phyloP scores from a whole-genome alignment of 2,329 filamentous ascomycete species.

The Chrysoporthe cubensis region DNA sequence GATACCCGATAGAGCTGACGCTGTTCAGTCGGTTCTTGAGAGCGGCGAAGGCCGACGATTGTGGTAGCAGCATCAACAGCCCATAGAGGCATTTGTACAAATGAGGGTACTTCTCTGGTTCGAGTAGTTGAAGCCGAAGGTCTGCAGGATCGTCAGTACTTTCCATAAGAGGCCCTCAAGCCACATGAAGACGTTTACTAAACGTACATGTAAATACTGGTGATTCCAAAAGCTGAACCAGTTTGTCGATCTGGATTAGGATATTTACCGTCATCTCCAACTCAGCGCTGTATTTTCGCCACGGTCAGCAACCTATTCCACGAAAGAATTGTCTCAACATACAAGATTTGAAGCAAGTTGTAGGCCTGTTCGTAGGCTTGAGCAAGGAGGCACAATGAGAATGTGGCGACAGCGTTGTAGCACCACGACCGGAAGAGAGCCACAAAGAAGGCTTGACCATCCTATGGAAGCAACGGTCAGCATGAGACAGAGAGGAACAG shows the following conservation, averaged over 20 bases:
- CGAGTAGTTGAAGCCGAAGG: conserved; percentile 88
- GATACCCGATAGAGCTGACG: conserved; percentile 93
- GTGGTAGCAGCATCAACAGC: conserved; percentile 95
- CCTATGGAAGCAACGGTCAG: conserved; percentile 50
- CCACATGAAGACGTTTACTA: conserved; percentile 20
- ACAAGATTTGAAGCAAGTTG: conserved; percentile 95
- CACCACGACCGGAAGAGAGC: conserved; percentile 96
- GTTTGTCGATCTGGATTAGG: conserved; percentile 97
- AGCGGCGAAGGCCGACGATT: conserved; percentile 95
- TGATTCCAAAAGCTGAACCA: conserved; percentile 94
- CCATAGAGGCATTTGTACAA: conserved; percentile 98
- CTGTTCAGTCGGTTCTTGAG: conserved; percentile 96
- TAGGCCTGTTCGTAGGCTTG: conserved; percentile 99
- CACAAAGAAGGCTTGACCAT: conserved; percentile 94
- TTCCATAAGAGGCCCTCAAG: background rate
- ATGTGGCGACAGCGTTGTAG: conserved; percentile 96
- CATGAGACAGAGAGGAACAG: background rate
- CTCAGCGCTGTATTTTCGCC: conserved; percentile 68
- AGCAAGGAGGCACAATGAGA: conserved; percentile 91
- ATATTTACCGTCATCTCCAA: conserved; percentile 99
- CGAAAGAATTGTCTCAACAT: conserved; percentile 17
- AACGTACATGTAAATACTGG: conserved; percentile 92
- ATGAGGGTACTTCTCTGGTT: conserved; percentile 92
- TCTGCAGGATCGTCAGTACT: conserved; percentile 54
- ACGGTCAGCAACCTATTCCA: conserved; percentile 32